Percentiles rank a stretch among this genome's conserved stretches.
phyloP scores from a whole-genome alignment of 2,329 filamentous ascomycete species.

The Tolypocladium nubicola region DNA sequence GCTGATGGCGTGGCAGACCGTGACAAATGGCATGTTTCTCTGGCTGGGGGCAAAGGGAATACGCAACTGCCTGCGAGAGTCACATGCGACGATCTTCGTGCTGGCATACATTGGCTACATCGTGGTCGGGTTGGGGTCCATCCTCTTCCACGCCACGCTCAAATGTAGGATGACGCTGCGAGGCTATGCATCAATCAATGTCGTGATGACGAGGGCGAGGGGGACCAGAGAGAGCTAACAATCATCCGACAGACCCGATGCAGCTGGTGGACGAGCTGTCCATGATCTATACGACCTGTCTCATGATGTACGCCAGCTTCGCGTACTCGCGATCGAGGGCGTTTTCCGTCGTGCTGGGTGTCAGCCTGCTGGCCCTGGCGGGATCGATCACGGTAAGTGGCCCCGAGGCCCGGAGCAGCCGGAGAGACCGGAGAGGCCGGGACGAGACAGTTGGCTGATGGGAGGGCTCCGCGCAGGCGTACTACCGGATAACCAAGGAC shows the following conservation, averaged over 20 bases:
- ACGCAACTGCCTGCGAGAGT: constrained; percentile 57
- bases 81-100: constrained; percentile 66
- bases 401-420: not conserved
- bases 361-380: constrained; percentile 44
- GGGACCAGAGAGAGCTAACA: not conserved
- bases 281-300: constrained; percentile 49
- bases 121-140: constrained; percentile 42
- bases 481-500: constrained; percentile 73
- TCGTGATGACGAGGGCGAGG: not conserved
- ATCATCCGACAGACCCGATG: constrained; percentile 37
- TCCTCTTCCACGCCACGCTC: constrained; percentile 45
- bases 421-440: not conserved
- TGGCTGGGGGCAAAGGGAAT: constrained; percentile 69
- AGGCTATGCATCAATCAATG: not conserved
- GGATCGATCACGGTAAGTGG: constrained; percentile 60
- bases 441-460: not conserved
- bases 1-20: constrained; percentile 36
- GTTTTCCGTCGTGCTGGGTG: constrained; percentile 43
- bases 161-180: constrained; percentile 32
- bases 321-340: constrained; percentile 49
- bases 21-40: constrained; percentile 77
- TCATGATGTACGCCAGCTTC: constrained; percentile 58
- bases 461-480: constrained; percentile 18
- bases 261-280: constrained; percentile 49
- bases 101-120: constrained; percentile 48